These are phyloP conservation scores for Ustulina deusta DNA, from an alignment of 2,329 filamentous ascomycete genomes.

Conservation along the genomic window DNA sequence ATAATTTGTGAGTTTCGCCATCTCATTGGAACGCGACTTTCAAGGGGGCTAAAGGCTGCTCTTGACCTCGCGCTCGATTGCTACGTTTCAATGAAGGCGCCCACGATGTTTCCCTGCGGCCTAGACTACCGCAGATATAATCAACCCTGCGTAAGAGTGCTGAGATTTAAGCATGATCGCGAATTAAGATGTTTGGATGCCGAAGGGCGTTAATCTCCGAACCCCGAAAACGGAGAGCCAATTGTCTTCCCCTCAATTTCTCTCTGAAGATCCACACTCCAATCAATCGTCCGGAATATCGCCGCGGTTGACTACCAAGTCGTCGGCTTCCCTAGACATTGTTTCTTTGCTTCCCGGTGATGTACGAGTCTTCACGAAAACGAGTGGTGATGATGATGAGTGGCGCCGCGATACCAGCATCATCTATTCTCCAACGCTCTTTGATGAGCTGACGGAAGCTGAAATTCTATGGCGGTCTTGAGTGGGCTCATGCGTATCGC, in stretches of 20 bases:
- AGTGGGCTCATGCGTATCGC: too few relatives aligned
- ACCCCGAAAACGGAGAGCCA: slow-evolving; percentile 25
- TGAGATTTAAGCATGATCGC: neutral
- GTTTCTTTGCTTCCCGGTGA: neutral
- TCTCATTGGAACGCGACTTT: slow-evolving; percentile 1
- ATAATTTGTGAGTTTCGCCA: slow-evolving; percentile 36
- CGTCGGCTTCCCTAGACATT: neutral
- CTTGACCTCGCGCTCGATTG: neutral
- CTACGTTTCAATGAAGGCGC: neutral
- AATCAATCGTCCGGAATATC: neutral
- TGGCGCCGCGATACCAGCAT: neutral
- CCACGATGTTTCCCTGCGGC: too few relatives aligned
- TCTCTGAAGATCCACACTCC: slow-evolving; percentile 21
- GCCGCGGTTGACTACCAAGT: neutral
- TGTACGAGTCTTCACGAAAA: neutral
- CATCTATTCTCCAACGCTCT: neutral
- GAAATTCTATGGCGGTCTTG: too few relatives aligned
- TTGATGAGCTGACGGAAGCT: neutral
- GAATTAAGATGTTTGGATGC: neutral
- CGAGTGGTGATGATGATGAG: neutral
- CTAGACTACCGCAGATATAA: neutral
- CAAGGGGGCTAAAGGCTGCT: neutral
- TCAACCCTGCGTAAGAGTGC: neutral
- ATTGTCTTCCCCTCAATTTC: slow-evolving; percentile 13
- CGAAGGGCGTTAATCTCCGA: slow-evolving; percentile 21